Conservation (phyloP, 2,329 filamentous ascomycete species). For the Trichoderma afroharzianum region DNA sequence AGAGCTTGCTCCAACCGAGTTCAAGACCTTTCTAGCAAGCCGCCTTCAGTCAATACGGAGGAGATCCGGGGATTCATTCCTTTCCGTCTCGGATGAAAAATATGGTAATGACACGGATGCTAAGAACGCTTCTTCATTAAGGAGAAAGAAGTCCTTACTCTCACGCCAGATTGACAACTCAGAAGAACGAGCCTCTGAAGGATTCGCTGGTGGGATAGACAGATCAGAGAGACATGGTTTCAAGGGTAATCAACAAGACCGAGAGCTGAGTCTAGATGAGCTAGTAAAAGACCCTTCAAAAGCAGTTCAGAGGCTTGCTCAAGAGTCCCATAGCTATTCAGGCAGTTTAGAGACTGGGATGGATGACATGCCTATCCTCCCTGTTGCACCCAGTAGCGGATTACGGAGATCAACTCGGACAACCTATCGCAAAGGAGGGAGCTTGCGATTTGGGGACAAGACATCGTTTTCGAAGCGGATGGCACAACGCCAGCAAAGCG, state of each 20-base stretch:
- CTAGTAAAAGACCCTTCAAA: conserved; percentile 76
- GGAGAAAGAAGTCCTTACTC: conserved; percentile 92
- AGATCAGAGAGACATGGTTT: conserved; percentile 72
- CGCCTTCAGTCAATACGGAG: conserved; percentile 86
- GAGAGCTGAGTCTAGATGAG: conserved; percentile 71
- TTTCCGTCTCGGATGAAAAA: conserved; percentile 53
- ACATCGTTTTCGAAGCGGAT: conserved; percentile 71
- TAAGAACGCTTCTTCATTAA: conserved; percentile 49
- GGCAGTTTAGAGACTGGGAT: conserved; percentile 39
- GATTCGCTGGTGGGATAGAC: conserved; percentile 81
- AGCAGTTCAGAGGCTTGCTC: conserved; percentile 64
- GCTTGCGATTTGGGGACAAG: conserved; percentile 74
- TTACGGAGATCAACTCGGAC: conserved; percentile 88
- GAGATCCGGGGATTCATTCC: conserved; percentile 68
- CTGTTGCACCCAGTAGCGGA: conserved; percentile 71
- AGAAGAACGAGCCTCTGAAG: conserved; percentile 52
- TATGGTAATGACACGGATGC: conserved; percentile 51
- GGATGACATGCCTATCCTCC: conserved; percentile 84
- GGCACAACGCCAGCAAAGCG: conserved; percentile 58
- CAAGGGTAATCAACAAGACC: conserved; percentile 47
- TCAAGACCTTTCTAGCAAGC: conserved; percentile 94
- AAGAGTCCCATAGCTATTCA: conserved; percentile 50
- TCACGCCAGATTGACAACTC: conserved; percentile 84
- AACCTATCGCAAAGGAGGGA: conserved; percentile 81
- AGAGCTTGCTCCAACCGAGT: conserved; percentile 90